Base-by-base conservation (phyloP, 352 stramenopile species). In the Plasmopara halstedii region DNA sequence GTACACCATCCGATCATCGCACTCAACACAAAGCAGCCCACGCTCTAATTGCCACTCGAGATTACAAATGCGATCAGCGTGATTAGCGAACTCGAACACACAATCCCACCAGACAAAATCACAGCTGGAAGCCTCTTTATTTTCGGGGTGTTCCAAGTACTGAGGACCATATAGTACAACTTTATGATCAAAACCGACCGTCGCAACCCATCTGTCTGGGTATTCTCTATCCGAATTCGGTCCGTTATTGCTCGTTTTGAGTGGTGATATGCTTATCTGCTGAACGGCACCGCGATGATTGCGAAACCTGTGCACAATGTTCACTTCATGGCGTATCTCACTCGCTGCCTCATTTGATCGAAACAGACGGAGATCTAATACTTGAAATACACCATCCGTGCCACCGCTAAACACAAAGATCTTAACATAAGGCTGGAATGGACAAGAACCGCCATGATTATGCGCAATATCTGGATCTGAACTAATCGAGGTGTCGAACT, bases 321-420 rank as follows among this genome's bases (percentile, higher is more conserved):
- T 65, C 10, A 53, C 70, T 44, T 83, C 60, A 10, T 82, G 62
- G 7, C 50, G 44, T 44, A 88, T 35, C 20, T 40, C 25, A 29
- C 25, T 29, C 25, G 7, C 40, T 10, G 33, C 19, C 19, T 56
- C 40, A 8, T 49, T 49, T 10, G 57, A 46, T 15, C 58, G 54
- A 7, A 46, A 58, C 8, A 89, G 18, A 1, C 59, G 46, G 3
- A 89, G 45, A 40, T 87, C 73, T 2, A 76, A 70, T 11, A 89
- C 67, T 13, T 44, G 62, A 19, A 89, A 29, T 13, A 76, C 54
- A 13, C 78, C 78, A 27, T 87, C 73, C 38, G 67, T 62, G 37
- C 75, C 76, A 6, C 78, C 78, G 9, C 58, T 83, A 47, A 89
- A 89, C 2, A 87, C 62, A 50, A 87, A 65, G 18, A 87, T 81